Base-by-base conservation (phyloP, 805 yeast species). In the Ogataea paradorogensis region DNA sequence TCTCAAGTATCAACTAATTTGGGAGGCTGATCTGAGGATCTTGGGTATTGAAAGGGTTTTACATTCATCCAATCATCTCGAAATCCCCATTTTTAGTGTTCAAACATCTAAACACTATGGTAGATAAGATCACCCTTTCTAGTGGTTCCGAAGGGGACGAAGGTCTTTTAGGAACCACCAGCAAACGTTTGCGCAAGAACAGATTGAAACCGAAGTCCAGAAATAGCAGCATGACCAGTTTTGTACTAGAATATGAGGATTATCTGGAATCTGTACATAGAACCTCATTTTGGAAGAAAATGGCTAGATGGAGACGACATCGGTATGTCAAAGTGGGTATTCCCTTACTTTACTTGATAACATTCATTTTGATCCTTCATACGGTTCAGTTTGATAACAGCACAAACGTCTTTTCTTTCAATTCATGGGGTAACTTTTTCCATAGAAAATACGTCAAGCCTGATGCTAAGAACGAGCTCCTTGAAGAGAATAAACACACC, bases 271-370 rank as follows among this genome's bases (percentile, higher is more conserved):
- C 37, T 15, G 29, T 26, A 13, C 34, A 35, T 9, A 32, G 36
- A 29, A 41, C 25, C 14, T 33, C 42, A 5, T 39, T 43, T 24
- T 26, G 50, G 40, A 43, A 38, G 15, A 34, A 27, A 18, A 31
- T 42, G 20, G 35, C 45, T 27, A 32, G 45, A 28, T 46, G 48
- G 47, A 46, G 43, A 36, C 34, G 46, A 28, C 47, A 47, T 38
- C 41, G 36, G 29, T 31, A 36, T 15, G 39, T 42, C 20, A 41
- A 41, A 18, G 27, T 45, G 9, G 48, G 43, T 5, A 52, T 53
- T 13, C 58, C 58, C 3, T 7, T 50, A 27, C 40, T 53, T 14
- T 53, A 53, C 30, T 13, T 48, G 16, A 5, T 50, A 2, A 38
- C 51, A 3, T 43, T 51, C 22, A 13, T 48, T 20, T n/a, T 53